Evolutionary conservation across 495 filamentous ascomycete genomes (phyloP).

Genomic region (Penicillium steckii): DNA sequence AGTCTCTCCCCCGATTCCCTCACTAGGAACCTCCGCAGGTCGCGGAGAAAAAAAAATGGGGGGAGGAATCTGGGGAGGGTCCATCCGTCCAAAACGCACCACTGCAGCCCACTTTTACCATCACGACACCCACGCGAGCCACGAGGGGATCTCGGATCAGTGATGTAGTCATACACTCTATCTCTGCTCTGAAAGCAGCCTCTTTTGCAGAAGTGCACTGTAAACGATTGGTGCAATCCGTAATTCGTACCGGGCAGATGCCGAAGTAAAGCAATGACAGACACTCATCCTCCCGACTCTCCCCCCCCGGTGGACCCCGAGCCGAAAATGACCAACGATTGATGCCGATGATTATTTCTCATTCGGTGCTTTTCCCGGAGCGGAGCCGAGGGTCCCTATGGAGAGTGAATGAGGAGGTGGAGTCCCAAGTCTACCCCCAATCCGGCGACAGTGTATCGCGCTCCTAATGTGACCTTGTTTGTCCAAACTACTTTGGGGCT

Average conservation of each 20-base stretch:
- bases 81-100: conserved; percentile 7
- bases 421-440: conserved; percentile 9
- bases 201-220: neutral
- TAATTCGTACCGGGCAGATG: conserved; percentile 7
- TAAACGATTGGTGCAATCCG: conserved; percentile 3
- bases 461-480: conserved; percentile 17
- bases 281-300: neutral
- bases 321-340: conserved; percentile 2
- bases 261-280: conserved; percentile 1
- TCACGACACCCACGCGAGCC: conserved; percentile 10
- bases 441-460: conserved; percentile 16
- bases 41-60: conserved; percentile 6
- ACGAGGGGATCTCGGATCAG: conserved; percentile 7
- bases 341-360: conserved; percentile 6
- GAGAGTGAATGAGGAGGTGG: neutral
- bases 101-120: neutral
- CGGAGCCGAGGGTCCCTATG: conserved; percentile 1
- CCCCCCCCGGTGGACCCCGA: conserved; percentile 13
- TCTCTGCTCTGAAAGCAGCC: conserved; percentile 7
- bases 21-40: neutral
- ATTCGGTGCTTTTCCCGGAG: neutral
- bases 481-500: conserved; percentile 3
- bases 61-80: conserved; percentile 18
- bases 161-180: conserved; percentile 9
- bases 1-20: neutral